These are phyloP conservation scores for Cordyceps javanica DNA, from an alignment of 2,329 filamentous ascomycete species.

Conservation along the genomic window DNA sequence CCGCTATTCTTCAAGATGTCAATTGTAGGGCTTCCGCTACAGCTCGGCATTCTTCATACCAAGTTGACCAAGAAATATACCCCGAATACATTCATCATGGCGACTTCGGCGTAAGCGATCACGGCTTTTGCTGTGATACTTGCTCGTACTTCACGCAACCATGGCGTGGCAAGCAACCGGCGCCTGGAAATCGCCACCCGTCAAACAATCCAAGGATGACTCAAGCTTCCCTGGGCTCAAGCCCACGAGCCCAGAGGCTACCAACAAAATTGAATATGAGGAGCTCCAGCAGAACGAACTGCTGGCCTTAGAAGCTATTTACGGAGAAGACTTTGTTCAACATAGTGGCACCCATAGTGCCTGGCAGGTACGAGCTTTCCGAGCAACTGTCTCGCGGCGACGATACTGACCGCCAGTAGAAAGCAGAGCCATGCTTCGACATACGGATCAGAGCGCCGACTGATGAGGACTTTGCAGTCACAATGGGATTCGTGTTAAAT, in stretches of 20 bases:
- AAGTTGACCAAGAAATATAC: neutral
- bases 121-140: conserved; percentile 50
- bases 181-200: conserved; percentile 42
- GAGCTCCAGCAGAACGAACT: conserved; percentile 86
- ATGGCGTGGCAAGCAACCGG: conserved; percentile 49
- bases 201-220: conserved; percentile 36
- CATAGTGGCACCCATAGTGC: conserved; percentile 65
- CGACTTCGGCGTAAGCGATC: conserved; percentile 40
- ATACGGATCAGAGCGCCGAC: conserved; percentile 69
- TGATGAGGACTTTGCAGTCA: conserved; percentile 64
- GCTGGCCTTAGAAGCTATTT: conserved; percentile 79
- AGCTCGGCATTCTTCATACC: conserved; percentile 2
- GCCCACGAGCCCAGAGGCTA: conserved; percentile 34
- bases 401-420: conserved; percentile 39
- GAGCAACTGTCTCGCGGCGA: conserved; percentile 15
- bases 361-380: conserved; percentile 64
- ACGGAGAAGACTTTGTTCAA: conserved; percentile 78
- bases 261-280: conserved; percentile 59
- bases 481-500: conserved; percentile 73
- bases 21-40: neutral
- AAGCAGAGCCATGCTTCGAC: conserved; percentile 77
- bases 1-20: conserved; percentile 5
- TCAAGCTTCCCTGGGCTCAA: conserved; percentile 48
- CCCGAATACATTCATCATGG: conserved; percentile 31
- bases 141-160: conserved; percentile 27